phyloP scores from a whole-genome alignment of 2,329 filamentous ascomycete species.

The Nakataea oryzae region DNA sequence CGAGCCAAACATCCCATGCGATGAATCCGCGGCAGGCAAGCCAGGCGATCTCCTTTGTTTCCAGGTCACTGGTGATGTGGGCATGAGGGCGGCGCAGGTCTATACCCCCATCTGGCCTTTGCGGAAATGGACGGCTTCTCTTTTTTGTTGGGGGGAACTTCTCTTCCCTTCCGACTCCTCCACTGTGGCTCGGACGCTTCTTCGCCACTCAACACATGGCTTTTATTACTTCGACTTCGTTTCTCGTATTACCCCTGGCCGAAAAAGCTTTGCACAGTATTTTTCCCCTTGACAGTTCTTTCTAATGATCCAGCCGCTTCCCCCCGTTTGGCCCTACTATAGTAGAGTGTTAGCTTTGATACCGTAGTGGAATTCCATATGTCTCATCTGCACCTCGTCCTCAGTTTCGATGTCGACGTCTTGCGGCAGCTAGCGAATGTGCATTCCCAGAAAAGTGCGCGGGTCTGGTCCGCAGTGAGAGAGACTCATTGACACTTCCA shows the following conservation, averaged over 20 bases:
- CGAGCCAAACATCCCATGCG: neutral
- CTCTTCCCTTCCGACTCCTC: neutral
- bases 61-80: neutral
- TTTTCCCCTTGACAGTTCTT: neutral
- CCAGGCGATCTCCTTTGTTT: neutral
- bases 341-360: neutral
- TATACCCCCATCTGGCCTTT: neutral
- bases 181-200: neutral
- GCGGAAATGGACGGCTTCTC: neutral
- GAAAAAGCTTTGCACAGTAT: neutral
- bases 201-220: neutral
- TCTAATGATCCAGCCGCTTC: constrained; percentile 2
- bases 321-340: neutral
- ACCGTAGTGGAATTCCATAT: neutral
- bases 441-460: no score
- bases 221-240: constrained; percentile 2
- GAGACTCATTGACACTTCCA: no score
- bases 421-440: no score
- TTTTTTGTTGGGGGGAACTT: neutral
- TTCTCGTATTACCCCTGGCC: neutral
- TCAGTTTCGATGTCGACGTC: no score
- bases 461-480: no score
- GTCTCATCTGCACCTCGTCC: neutral
- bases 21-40: neutral
- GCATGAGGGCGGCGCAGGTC: neutral